These are phyloP conservation scores for Myriosclerotinia curreyana DNA, from an alignment of 2,329 filamentous ascomycete genomes.

Conservation along the genomic window DNA sequence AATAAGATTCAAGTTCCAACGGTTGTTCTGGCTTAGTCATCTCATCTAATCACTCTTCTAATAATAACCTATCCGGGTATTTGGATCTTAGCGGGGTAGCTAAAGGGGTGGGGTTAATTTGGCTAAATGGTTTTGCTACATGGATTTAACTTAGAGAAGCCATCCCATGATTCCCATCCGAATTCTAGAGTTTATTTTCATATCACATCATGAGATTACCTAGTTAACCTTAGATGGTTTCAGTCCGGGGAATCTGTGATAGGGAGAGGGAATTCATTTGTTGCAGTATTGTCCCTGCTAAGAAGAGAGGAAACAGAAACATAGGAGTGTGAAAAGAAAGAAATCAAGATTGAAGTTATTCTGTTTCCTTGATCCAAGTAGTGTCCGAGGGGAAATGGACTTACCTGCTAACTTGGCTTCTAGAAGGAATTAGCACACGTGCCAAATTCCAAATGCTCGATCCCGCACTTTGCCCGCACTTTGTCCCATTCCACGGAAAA, in stretches of 20 bases:
- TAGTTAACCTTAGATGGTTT: too few relatives aligned
- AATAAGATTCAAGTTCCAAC: too few relatives aligned
- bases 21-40: neutral
- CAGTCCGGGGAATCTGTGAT: neutral
- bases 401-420: neutral
- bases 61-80: neutral
- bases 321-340: neutral
- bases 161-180: neutral
- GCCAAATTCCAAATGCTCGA: neutral
- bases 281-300: neutral
- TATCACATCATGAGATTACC: too few relatives aligned
- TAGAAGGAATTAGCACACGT: neutral
- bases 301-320: neutral
- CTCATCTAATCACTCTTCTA: neutral
- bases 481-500: constrained; percentile 2
- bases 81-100: neutral
- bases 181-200: too few relatives aligned
- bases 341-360: neutral
- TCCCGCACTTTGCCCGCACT: neutral
- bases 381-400: neutral
- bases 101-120: too few relatives aligned
- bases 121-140: neutral
- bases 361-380: too few relatives aligned
- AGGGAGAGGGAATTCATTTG: neutral
- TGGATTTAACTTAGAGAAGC: neutral